Evolutionary conservation across 192 early-diverging fungal genomes (phyloP), one percentile per base, ranked within the genome.

Genomic region (Fimicolochytrium jonesii): DNA sequence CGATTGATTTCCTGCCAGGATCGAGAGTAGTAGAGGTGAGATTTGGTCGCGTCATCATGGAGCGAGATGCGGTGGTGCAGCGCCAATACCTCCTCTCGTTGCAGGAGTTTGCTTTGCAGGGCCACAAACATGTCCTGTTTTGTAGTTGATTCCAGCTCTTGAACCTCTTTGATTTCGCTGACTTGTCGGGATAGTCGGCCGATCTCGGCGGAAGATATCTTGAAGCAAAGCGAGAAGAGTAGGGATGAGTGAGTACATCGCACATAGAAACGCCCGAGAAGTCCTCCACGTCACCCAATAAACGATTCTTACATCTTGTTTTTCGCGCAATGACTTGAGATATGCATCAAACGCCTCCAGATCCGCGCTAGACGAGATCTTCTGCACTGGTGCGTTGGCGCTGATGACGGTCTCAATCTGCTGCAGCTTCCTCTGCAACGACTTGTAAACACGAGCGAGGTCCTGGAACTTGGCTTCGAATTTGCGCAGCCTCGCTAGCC

Each of bases 371-470:
- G 35, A 37, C 32, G 43, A 34, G 46, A 73, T 65, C 18, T 52
- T 63, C 2, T 17, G 32, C 15, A 76, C 45, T 18, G 70, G 62
- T 3, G 66, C 67, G 34, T 72, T 32, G 20, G 26, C 35, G 0
- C 18, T 26, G 28, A 76, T 59, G 11, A 76, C 45, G 23, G 30
- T 31, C 35, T 69, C 70, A 9, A 76, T 29, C 20, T 72, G 64
- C n/a, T 66, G 50, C 11, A 53, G 29, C 43, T 71, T 72, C 15
- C 36, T 25, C 33, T 72, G 65, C 0, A 72, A 33, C 28, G 42
- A 22, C 44, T 72, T 68, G 55, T 68, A 76, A 3, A 60, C 68
- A 26, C 61, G 72, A 11, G 59, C 74, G 13, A 76, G 28, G 30
- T 76, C 74, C 55, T 45, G 41, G 13, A 57, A 75, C 17, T 56